phyloP scores from a whole-genome alignment of 2,329 filamentous ascomycete genomes.

The Graphilbum sp. region DNA sequence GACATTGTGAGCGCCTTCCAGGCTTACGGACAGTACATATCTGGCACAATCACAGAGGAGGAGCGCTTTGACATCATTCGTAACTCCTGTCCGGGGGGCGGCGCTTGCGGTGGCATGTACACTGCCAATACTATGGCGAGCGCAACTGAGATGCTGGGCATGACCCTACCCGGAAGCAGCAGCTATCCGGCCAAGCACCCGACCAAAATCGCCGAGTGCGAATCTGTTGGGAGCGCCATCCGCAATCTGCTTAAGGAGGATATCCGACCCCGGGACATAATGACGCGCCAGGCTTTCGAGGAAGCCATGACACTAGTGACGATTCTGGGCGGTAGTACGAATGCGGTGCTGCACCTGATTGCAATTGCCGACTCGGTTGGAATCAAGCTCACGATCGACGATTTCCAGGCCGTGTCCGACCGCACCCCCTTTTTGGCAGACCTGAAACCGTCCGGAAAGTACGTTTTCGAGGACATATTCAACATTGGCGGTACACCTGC shows the following conservation, averaged over 20 bases:
- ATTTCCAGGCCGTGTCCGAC: constrained; percentile 72
- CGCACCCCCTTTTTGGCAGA: constrained; percentile 66
- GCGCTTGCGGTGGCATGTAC: constrained; percentile 79
- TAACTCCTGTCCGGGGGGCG: constrained; percentile 70
- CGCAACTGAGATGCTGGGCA: constrained; percentile 55
- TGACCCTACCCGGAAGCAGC: constrained; percentile 70
- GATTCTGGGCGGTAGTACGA: constrained; percentile 71
- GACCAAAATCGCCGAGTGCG: constrained; percentile 57
- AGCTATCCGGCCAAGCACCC: constrained; percentile 62
- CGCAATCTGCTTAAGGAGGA: constrained; percentile 60
- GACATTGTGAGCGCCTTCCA: constrained; percentile 98
- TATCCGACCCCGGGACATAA: constrained; percentile 60
- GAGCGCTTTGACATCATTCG: constrained; percentile 89
- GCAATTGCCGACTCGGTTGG: constrained; percentile 71
- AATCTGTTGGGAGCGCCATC: constrained; percentile 55
- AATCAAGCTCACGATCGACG: constrained; percentile 68
- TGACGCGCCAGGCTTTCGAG: constrained; percentile 68
- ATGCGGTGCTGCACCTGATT: constrained; percentile 71
- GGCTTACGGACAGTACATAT: constrained; percentile 87
- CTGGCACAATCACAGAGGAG: constrained; percentile 80
- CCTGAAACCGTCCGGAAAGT: constrained; percentile 72
- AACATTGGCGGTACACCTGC: constrained; percentile 77
- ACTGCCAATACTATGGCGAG: constrained; percentile 65
- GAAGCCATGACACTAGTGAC: constrained; percentile 74
- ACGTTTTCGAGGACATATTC: constrained; percentile 71